Evolutionary conservation across 805 yeast genomes (phyloP), one percentile per base, ranked within the genome.

Genomic region (Cyberlindnera subsufficiens): DNA sequence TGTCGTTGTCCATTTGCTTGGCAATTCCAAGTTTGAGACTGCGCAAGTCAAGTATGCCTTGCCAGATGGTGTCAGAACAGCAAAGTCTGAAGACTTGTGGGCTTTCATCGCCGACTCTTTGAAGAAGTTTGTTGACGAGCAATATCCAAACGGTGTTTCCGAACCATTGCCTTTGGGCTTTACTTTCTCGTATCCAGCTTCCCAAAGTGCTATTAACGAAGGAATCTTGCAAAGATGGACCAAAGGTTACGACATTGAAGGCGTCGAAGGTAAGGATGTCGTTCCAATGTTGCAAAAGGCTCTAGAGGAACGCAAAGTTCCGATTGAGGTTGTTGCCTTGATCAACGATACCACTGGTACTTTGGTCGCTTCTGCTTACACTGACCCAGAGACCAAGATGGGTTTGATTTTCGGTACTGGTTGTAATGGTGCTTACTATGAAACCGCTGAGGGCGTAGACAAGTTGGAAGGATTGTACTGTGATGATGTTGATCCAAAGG

Each of bases 321-420:
- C 96, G 50, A 86, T 90, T 56, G 74, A 78, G 37, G 95, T 91
- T 44, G 89, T 87, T 49, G 96, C 98, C 39, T 72, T 91, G 61
- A 91, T 91, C 66, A 91, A 90, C 68, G 99, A 91, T 66, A 91
- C 99, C 52, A 87, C 96, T 38, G 99, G 98, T 64, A 91, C 99
- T 37, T 72, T 91, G 58, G 95, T 91, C 49, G 98, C 98, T 30
- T 89, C 97, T 39, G 80, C 84, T 74, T 91, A 91, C 71, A 77
- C 95, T 40, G 96, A 91, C 62, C 78, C 91, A 31, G 80, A 78
- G 55, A 82, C 96, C 51, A 82, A 82, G 67, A 86, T 90, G 91
- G 99, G 99, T 46, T 78, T 88, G 60, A 91, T 91, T 56, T 91
- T 89, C 63, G 99, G 98, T 62, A 91, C 98, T 38, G 98, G 98